Conservation (phyloP, 192 early-diverging fungal species). For the Podila epigama region DNA sequence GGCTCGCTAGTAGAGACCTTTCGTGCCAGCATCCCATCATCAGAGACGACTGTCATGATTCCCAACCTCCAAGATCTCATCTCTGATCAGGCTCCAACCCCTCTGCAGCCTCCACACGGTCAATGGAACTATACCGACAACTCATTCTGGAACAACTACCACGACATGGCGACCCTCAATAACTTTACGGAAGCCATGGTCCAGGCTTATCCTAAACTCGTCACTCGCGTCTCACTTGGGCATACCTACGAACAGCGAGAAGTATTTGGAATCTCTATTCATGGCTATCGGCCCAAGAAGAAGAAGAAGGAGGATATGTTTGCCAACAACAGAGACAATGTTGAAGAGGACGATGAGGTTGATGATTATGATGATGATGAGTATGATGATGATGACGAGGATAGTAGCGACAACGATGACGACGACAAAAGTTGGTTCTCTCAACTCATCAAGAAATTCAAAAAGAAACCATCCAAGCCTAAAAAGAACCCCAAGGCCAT, state of each 20-base stretch:
- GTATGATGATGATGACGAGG: slow-evolving; percentile 2
- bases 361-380: slow-evolving; percentile 4
- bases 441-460: slow-evolving; percentile 1
- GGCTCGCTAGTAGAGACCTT: slow-evolving; percentile 3
- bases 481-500: slow-evolving; percentile 48
- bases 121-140: slow-evolving; percentile 28
- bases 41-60: slow-evolving; percentile 24
- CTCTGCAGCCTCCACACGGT: neutral
- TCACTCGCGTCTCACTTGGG: slow-evolving; percentile 42
- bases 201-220: slow-evolving; percentile 26
- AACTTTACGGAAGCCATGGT: slow-evolving; percentile 43
- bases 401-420: neutral
- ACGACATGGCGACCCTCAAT: slow-evolving; percentile 29
- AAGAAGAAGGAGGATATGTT: slow-evolving; percentile 1
- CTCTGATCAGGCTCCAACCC: slow-evolving; percentile 5
- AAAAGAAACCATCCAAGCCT: slow-evolving; percentile 27
- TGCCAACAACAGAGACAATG: neutral
- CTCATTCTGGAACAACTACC: slow-evolving; percentile 27
- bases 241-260: slow-evolving; percentile 47
- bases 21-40: neutral
- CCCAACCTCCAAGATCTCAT: slow-evolving; percentile 30
- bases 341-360: neutral
- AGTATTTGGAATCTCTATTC: slow-evolving; percentile 47
- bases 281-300: slow-evolving; percentile 36
- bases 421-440: slow-evolving; percentile 12